Percentiles rank a stretch among this genome's conserved stretches.
Evolutionary conservation across 176 grass and related monocot genomes (phyloP).

Genomic region (Poa pratensis): DNA sequence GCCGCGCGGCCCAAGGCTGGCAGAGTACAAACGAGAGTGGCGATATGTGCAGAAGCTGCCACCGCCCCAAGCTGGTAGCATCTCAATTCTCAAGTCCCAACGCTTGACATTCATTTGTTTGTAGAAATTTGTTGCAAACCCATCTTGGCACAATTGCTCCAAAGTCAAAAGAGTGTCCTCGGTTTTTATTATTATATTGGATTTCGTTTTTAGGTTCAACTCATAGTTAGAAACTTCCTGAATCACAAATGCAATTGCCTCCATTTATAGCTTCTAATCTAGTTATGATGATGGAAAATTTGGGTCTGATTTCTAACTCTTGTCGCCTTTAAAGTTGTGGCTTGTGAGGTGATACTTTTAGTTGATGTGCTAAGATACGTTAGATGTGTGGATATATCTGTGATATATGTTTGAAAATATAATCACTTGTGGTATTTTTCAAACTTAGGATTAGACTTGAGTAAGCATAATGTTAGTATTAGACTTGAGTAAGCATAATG

Average conservation of each 20-base stretch:
- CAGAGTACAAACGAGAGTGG: slow-evolving; percentile 66
- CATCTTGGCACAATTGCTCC: not conserved
- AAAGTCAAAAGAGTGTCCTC: not conserved
- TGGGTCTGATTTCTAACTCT: slow-evolving; percentile 22
- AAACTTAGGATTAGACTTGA: not conserved
- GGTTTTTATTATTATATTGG: not conserved
- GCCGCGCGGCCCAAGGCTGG: slow-evolving; percentile 45
- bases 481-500: not conserved
- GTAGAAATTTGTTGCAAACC: slow-evolving; percentile 10
- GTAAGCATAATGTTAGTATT: not conserved
- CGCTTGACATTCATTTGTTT: not conserved
- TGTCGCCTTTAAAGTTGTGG: not conserved
- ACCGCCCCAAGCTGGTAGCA: slow-evolving; percentile 63
- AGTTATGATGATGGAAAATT: not conserved
- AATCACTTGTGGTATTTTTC: not conserved
- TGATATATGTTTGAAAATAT: slow-evolving; percentile 1
- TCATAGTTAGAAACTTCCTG: not conserved
- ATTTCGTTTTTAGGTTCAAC: not conserved
- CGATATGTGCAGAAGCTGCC: slow-evolving; percentile 45
- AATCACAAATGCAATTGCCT: not conserved
- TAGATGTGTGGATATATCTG: slow-evolving; percentile 12
- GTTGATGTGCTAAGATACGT: slow-evolving; percentile 23
- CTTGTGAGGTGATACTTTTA: slow-evolving; percentile 25
- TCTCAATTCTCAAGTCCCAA: slow-evolving; percentile 2
- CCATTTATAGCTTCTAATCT: not conserved